phyloP scores from a whole-genome alignment of 805 yeast genomes.

The Maudiozyma pseudohumilis region DNA sequence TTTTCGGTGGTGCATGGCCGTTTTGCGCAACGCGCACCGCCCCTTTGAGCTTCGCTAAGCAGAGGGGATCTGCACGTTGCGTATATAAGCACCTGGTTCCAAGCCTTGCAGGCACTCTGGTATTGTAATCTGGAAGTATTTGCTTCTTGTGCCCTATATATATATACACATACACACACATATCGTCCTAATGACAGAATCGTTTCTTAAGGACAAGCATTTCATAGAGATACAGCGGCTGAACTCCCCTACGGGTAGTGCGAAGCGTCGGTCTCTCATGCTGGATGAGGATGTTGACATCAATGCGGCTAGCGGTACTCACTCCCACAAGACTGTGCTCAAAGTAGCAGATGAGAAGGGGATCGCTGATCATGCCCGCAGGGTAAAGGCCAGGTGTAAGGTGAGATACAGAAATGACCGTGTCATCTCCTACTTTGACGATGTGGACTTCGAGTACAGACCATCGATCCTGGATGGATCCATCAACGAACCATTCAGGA shows the following conservation, averaged over 20 bases:
- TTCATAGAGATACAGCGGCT: slow-evolving; percentile 14
- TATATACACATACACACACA: too few species aligned
- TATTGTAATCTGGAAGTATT: too few species aligned
- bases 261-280: slow-evolving; percentile 11
- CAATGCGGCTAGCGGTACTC: too few species aligned
- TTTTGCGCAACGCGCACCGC: too few species aligned
- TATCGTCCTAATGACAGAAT: slow-evolving; percentile 8
- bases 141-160: too few species aligned
- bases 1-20: too few species aligned
- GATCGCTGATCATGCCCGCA: not conserved
- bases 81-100: too few species aligned
- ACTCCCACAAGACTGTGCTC: not conserved
- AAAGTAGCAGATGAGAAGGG: not conserved
- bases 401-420: slow-evolving; percentile 8
- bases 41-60: too few species aligned
- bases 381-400: not conserved
- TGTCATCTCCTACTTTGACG: slow-evolving; percentile 45
- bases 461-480: slow-evolving; percentile 45
- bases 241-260: slow-evolving; percentile 8
- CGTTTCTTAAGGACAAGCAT: slow-evolving; percentile 10
- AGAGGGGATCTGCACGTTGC: too few species aligned
- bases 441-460: slow-evolving; percentile 37
- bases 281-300: slow-evolving; percentile 2
- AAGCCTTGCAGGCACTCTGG: too few species aligned
- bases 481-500: slow-evolving; percentile 21